Conservation (phyloP, 2,329 filamentous ascomycete genomes). For the Ophiostoma ulmi region DNA sequence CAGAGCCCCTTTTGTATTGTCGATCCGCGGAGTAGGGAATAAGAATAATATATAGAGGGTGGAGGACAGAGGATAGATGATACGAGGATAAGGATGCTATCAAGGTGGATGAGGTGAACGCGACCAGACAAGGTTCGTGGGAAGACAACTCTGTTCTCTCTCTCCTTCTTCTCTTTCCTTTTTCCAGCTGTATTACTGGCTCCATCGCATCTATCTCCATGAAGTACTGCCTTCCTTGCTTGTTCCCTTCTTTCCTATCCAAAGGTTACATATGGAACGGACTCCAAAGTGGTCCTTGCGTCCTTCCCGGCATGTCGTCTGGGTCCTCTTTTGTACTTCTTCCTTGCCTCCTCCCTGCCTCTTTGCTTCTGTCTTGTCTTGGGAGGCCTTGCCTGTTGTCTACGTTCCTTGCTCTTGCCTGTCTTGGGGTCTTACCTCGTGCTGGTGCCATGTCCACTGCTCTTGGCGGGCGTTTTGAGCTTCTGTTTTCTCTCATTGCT, state of each 20-base stretch:
- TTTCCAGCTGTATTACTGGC: background rate
- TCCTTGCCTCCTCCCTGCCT: background rate
- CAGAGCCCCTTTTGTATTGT: slow-evolving; percentile 5
- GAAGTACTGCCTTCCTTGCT: background rate
- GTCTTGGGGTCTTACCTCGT: slow-evolving; percentile 2
- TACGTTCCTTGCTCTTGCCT: background rate
- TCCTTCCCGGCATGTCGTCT: slow-evolving; percentile 1
- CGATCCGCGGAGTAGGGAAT: background rate
- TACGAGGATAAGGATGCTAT: slow-evolving; percentile 8
- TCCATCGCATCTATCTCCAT: background rate
- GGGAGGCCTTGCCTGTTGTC: background rate
- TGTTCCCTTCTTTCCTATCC: background rate
- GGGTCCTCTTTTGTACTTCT: background rate
- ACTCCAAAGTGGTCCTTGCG: background rate
- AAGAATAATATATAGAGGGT: background rate
- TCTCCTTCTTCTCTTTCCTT: background rate
- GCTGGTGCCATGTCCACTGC: background rate
- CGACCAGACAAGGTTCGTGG: slow-evolving; percentile 3
- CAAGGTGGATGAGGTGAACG: background rate
- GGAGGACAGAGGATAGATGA: background rate
- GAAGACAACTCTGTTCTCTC: background rate
- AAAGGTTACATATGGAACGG: background rate
- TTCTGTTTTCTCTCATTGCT: background rate
- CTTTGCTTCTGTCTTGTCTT: background rate
- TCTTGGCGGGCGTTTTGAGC: background rate